phyloP scores from a whole-genome alignment of 2,329 filamentous ascomycete genomes.

The Curvularia verruculosa region DNA sequence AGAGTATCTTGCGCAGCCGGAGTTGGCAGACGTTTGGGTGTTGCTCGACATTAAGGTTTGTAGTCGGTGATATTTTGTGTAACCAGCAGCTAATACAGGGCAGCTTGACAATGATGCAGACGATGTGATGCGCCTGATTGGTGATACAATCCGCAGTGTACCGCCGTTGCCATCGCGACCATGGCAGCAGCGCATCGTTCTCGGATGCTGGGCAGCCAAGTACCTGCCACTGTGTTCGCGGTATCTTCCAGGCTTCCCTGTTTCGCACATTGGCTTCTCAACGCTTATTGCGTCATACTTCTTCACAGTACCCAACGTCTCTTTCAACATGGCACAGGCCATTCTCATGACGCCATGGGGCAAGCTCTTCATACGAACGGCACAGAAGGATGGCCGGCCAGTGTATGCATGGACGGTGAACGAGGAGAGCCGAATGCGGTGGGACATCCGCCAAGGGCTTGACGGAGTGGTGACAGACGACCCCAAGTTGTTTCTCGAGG shows the following conservation, averaged over 20 bases:
- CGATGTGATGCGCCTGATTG: conserved; percentile 72
- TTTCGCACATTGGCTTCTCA: conserved; percentile 73
- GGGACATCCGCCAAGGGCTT: conserved; percentile 69
- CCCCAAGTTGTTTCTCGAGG: conserved; percentile 68
- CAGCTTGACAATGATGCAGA: conserved; percentile 73
- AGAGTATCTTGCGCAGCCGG: conserved; percentile 70
- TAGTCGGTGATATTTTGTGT: not conserved
- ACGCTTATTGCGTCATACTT: conserved; percentile 73
- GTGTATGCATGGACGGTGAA: conserved; percentile 91
- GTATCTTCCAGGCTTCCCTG: conserved; percentile 67
- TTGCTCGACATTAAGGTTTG: conserved; percentile 85
- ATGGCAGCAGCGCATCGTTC: conserved; percentile 76
- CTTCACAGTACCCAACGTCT: conserved; percentile 68
- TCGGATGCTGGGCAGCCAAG: conserved; percentile 82
- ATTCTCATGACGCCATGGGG: conserved; percentile 73
- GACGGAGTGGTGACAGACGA: conserved; percentile 90
- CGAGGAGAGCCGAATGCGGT: conserved; percentile 76
- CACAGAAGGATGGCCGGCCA: conserved; percentile 61
- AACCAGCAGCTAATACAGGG: conserved; percentile 9
- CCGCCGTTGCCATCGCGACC: conserved; percentile 52
- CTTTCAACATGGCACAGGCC: conserved; percentile 78
- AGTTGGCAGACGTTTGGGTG: conserved; percentile 73
- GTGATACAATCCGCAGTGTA: conserved; percentile 65
- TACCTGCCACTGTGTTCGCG: conserved; percentile 69
- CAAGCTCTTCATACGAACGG: conserved; percentile 67